These are phyloP conservation scores for Castanea mollissima DNA, from an alignment of 306 rosid genomes.

Conservation along the genomic window DNA sequence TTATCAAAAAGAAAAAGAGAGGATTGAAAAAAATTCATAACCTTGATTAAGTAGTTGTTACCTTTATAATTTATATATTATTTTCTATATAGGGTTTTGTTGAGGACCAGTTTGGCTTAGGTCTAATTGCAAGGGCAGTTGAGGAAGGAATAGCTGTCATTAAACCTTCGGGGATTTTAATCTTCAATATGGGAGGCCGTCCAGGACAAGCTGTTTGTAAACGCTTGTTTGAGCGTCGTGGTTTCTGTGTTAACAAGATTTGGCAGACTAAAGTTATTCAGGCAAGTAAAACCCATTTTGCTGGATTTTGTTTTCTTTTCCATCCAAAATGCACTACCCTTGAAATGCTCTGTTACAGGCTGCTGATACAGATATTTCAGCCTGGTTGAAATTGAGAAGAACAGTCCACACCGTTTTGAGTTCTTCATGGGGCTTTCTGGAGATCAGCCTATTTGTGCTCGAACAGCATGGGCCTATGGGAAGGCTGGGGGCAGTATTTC, in stretches of 20 bases:
- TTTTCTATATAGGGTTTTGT: constrained; percentile 73
- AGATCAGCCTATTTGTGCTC: constrained; percentile 94
- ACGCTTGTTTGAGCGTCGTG: constrained; percentile 95
- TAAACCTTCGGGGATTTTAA: constrained; percentile 88
- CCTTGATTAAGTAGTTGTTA: not conserved
- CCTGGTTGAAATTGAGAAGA: constrained; percentile 98
- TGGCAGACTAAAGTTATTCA: constrained; percentile 98
- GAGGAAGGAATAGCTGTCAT: constrained; percentile 96
- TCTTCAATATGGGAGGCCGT: constrained; percentile 98
- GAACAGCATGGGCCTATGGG: constrained; percentile 98
- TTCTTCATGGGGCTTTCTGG: constrained; percentile 99
- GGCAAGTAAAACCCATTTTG: constrained; percentile 46
- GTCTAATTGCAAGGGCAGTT: constrained; percentile 96
- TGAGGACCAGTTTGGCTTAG: constrained; percentile 98
- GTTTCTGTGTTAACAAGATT: constrained; percentile 71
- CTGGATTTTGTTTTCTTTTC: constrained; percentile 17
- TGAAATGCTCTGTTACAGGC: constrained; percentile 59
- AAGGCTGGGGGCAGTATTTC: constrained; percentile 85
- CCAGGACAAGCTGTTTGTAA: constrained; percentile 96
- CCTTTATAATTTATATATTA: not conserved
- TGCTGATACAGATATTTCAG: constrained; percentile 88
- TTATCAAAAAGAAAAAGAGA: not conserved
- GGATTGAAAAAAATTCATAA: not conserved
- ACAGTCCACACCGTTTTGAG: constrained; percentile 97
- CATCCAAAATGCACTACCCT: constrained; percentile 19